phyloP scores from a whole-genome alignment of 73 alveolate genomes.

The Paraurostyla sp. region DNA sequence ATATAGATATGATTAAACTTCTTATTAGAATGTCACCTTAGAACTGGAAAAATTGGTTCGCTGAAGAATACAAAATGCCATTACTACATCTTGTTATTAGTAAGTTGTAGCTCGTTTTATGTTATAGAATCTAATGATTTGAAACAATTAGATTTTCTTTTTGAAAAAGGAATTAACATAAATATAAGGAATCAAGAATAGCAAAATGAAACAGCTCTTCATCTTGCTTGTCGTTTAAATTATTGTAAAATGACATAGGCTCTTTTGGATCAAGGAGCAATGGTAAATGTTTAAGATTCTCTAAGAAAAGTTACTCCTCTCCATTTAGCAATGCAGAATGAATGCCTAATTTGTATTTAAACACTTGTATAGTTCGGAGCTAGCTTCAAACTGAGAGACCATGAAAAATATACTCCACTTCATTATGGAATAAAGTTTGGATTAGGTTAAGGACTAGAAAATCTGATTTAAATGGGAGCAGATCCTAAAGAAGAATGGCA shows the following conservation, averaged over 20 bases:
- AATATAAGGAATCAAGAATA: background rate
- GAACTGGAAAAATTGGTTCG: constrained; percentile 27
- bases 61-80: constrained; percentile 33
- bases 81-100: constrained; percentile 2
- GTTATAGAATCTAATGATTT: background rate
- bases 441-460: background rate
- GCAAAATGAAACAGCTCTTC: constrained; percentile 24
- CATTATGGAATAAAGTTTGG: constrained; percentile 38
- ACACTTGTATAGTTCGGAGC: constrained; percentile 1
- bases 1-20: background rate
- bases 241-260: background rate
- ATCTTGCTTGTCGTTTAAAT: background rate
- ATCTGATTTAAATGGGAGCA: constrained; percentile 5
- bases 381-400: constrained; percentile 1
- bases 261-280: constrained; percentile 23
- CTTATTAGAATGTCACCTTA: background rate
- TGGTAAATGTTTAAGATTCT: constrained; percentile 10
- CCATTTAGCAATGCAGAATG: constrained; percentile 22
- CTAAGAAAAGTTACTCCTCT: constrained; percentile 22
- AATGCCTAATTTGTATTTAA: constrained; percentile 31
- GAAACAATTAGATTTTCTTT: background rate
- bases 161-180: constrained; percentile 50
- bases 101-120: background rate
- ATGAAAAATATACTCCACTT: constrained; percentile 14
- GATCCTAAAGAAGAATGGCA: constrained; percentile 51